Evolutionary conservation across 345 rosid species (phyloP), one percentile per base, ranked within the genome.

Genomic region (Populus nigra): DNA sequence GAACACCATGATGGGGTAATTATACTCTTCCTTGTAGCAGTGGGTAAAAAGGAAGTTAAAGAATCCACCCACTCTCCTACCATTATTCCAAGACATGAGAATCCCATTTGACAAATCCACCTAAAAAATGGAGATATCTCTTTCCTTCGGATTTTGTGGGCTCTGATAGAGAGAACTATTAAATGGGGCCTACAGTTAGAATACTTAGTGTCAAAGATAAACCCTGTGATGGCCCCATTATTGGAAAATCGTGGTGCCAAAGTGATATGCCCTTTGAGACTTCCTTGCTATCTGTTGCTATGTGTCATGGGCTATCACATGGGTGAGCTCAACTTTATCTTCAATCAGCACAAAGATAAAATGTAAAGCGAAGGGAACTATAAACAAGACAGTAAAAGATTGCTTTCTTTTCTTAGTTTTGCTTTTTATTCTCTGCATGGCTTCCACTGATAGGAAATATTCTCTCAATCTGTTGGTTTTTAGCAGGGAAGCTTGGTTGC

Each of bases 401-500:
- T 25, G 81, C 77, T 84, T 83, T 79, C 71, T 85, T 85, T 68
- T 84, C 76, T 49, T 65, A 76, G 41, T 75, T 85, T 83, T 79
- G 45, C 78, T 16, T 84, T 79, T 81, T 79, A 10, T 38, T 68
- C 45, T 77, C 80, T 90, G 92, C 90, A 87, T 88, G 87, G 89
- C 87, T 84, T 82, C 84, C 85, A 87, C 88, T 81, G 82, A 87
- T 81, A 81, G 45, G 68, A 57, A 86, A 81, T 74, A 84, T 88
- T 82, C 86, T 84, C 85, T 85, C 80, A 53, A 65, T 81, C 72
- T 83, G 77, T 83, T 84, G 83, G 76, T 79, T 87, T 80, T 71
- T 80, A 83, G 82, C 95, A 96, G 97, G 89, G 97, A 93, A 86
- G 93, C 92, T 87, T 93, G 95, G 95, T 82, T 96, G 91, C 91